phyloP scores from a whole-genome alignment of 106 monocot species.

The Dendrobium huoshanense region DNA sequence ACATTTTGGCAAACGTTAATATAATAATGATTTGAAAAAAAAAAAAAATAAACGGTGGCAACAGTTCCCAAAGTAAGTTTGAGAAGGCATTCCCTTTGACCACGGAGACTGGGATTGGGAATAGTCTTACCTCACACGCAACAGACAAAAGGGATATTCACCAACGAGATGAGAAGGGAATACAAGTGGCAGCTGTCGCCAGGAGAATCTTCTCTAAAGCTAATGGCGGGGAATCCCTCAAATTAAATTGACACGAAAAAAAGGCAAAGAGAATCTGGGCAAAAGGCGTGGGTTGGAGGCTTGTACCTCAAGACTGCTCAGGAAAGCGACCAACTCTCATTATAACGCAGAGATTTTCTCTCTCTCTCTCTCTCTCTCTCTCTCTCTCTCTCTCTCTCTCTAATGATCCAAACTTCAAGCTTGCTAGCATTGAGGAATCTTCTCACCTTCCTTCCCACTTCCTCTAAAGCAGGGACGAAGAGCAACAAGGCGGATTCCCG shows the following conservation, averaged over 20 bases:
- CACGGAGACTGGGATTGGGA: no score
- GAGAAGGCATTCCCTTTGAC: no score
- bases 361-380: slow-evolving; percentile 24
- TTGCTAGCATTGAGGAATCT: slow-evolving; percentile 43
- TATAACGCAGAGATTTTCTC: slow-evolving; percentile 34
- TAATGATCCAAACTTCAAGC: neutral
- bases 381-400: slow-evolving; percentile 25
- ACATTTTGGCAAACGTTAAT: no score
- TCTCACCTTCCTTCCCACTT: slow-evolving; percentile 91
- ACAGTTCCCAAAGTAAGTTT: no score
- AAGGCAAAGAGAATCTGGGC: slow-evolving; percentile 29
- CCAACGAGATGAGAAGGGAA: slow-evolving; percentile 21
- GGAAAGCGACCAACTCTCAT: slow-evolving; percentile 70
- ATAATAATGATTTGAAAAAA: no score
- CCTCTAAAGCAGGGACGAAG: slow-evolving; percentile 42
- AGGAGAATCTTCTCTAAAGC: no score
- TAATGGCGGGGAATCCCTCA: no score
- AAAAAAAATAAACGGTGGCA: no score
- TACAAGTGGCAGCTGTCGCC: slow-evolving; percentile 25
- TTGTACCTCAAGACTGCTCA: slow-evolving; percentile 39
- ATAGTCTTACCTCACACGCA: slow-evolving; percentile 6
- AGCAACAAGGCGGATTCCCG: slow-evolving; percentile 57
- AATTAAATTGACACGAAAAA: neutral
- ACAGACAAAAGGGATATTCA: slow-evolving; percentile 96
- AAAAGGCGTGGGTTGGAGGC: slow-evolving; percentile 81